Base-by-base conservation (phyloP, 2,329 filamentous ascomycete species). In the Drechslerella dactyloides region DNA sequence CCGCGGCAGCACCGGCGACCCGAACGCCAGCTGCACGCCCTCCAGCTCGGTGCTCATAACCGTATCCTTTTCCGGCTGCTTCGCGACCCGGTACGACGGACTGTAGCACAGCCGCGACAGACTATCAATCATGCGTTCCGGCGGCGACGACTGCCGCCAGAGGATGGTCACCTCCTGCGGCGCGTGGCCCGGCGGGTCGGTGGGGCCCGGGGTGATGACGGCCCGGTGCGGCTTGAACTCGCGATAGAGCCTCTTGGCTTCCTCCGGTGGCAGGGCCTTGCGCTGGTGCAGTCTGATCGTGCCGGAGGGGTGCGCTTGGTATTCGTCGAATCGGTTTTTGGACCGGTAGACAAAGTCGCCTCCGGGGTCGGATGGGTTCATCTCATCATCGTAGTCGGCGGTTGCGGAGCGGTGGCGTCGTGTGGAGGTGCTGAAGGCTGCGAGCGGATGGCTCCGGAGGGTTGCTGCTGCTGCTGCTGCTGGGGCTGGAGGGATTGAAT, bases 101-200 rank as follows among this genome's bases (percentile, higher is more conserved):
- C 62, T 69, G 52, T 53, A 69, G 17, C 52, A 53, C 33, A 69
- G 30, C 27, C 65, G 56, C 1, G 57, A 21, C 15, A 69, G 61
- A 11, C 23, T 46, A 2, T 62, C 46, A 6, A 58, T 6, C 8
- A 69, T 27, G 13, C 53, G 35, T 19, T 62, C 52, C 5, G 51
- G 44, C 1, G 65, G 65, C 17, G 65, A 69, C 1, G 33, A 62
- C 17, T 33, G 37, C 1, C 56, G 42, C 23, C 65, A 62, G n/a
- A 69, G 52, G 15, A 69, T 63, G 13, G 62, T 57, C 17, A 69
- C 65, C n/a, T 58, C n/a, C 6, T 33, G 35, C 11, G 65, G 58
- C 19, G 46, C 42, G 3, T 42, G 15, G 13, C 65, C 65, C 13
- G 65, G 58, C 10, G 62, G 35, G 48, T 69, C 65, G 6, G 65